These are phyloP conservation scores for Aquilaria malaccensis DNA, from an alignment of 345 rosid species.

Conservation along the genomic window DNA sequence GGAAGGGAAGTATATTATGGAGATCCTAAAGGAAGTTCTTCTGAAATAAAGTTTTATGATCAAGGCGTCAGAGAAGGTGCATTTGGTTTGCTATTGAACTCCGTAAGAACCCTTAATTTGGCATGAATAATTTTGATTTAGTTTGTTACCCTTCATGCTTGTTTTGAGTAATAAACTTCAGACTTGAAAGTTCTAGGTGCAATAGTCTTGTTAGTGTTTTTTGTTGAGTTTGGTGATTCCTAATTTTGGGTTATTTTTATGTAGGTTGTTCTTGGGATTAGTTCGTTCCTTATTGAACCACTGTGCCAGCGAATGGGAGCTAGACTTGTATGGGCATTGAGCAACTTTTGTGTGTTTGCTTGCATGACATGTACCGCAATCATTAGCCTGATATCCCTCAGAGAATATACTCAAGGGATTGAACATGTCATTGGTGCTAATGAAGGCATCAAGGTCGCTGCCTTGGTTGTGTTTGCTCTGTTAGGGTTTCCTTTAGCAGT, in stretches of 20 bases:
- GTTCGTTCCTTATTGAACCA: constrained; percentile 85
- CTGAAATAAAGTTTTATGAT: constrained; percentile 54
- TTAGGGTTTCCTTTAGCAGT: constrained; percentile 98
- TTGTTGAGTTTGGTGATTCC: constrained; percentile 8
- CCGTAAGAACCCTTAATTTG: constrained; percentile 73
- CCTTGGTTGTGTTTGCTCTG: constrained; percentile 75
- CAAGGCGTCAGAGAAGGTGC: constrained; percentile 98
- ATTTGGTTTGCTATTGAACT: constrained; percentile 97
- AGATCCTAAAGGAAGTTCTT: constrained; percentile 58
- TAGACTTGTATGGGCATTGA: constrained; percentile 81
- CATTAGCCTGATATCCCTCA: constrained; percentile 63
- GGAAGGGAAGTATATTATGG: constrained; percentile 98
- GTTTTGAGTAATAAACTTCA: background rate
- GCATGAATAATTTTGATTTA: constrained; percentile 15
- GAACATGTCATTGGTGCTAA: constrained; percentile 53
- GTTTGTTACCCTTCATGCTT: background rate
- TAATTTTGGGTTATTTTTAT: constrained; percentile 3
- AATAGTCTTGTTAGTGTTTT: background rate
- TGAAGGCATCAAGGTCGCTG: constrained; percentile 53
- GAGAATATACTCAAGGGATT: constrained; percentile 44
- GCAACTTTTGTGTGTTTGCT: constrained; percentile 78
- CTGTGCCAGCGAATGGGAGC: constrained; percentile 84
- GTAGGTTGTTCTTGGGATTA: constrained; percentile 91
- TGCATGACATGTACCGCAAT: constrained; percentile 83
- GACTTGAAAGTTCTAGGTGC: constrained; percentile 2